Percentiles rank a stretch among this genome's conserved stretches.
phyloP scores from a whole-genome alignment of 169 alveolate species.

The Eimeria maxima region DNA sequence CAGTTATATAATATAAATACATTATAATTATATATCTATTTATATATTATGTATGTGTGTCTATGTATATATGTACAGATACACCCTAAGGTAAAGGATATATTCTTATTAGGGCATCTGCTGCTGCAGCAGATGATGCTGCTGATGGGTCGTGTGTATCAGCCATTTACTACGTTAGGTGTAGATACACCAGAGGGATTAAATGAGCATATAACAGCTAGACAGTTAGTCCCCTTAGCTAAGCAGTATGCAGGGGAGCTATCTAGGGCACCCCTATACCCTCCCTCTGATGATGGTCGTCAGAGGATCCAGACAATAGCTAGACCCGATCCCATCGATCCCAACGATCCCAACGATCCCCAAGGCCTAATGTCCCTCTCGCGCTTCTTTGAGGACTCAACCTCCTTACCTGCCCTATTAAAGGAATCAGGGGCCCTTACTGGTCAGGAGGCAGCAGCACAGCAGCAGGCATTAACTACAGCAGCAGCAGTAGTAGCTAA shows the following conservation, averaged over 20 bases:
- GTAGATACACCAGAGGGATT: constrained; percentile 53
- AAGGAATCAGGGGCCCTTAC: not conserved
- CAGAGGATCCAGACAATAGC: not conserved
- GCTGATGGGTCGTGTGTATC: constrained; percentile 48
- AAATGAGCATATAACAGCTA: constrained; percentile 36
- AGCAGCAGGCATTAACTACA: not conserved
- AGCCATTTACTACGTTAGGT: constrained; percentile 52
- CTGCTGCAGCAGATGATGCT: constrained; percentile 74
- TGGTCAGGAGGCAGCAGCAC: constrained; percentile 27
- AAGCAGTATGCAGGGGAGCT: not conserved
- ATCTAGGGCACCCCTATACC: constrained; percentile 26
- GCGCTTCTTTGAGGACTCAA: constrained; percentile 30
- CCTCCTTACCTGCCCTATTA: constrained; percentile 26
- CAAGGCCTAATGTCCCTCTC: constrained; percentile 18
- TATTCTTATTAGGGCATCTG: constrained; percentile 27
- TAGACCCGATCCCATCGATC: constrained; percentile 2
- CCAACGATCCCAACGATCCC: not conserved
- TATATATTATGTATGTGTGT: too few relatives aligned
- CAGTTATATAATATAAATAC: too few relatives aligned
- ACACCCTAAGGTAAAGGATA: constrained; percentile 28
- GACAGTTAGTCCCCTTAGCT: constrained; percentile 58
- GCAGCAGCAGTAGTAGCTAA: not conserved
- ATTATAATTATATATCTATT: too few relatives aligned
- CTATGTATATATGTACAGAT: not conserved
- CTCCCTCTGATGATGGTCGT: constrained; percentile 23